Evolutionary conservation across 78 protist genomes (phyloP).

Genomic region (Capsaspora owczarzaki): DNA sequence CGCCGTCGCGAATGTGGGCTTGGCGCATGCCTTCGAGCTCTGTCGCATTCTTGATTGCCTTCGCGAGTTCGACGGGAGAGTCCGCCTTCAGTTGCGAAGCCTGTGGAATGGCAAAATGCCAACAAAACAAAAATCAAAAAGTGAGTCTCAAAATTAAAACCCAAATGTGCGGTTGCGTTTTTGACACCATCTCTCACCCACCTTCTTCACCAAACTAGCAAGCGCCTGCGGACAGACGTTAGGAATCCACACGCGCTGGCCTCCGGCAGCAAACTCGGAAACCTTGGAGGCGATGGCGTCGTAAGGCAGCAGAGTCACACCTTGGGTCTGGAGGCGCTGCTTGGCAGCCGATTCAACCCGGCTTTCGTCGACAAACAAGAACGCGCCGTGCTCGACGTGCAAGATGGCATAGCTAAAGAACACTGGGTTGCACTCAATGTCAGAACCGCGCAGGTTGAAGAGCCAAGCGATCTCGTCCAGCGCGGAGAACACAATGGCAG

Average conservation of each 20-base stretch:
- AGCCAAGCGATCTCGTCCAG: conserved; percentile 74
- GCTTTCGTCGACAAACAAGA: conserved; percentile 5
- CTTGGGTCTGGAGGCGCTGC: background rate
- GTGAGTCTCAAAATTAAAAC: too few species aligned
- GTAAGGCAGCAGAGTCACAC: background rate
- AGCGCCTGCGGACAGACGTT: too few species aligned
- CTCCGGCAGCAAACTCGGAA: background rate
- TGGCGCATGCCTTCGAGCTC: conserved; percentile 73
- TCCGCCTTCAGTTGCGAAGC: too few species aligned
- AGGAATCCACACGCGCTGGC: too few species aligned
- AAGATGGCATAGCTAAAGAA: conserved; percentile 50
- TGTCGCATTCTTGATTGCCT: conserved; percentile 66
- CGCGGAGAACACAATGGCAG: background rate
- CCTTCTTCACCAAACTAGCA: background rate
- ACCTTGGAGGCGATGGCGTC: background rate
- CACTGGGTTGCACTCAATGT: conserved; percentile 54
- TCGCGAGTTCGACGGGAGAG: conserved; percentile 40
- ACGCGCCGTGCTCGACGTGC: conserved; percentile 9
- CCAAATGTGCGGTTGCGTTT: too few species aligned
- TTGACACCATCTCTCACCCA: too few species aligned
- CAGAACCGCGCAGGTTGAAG: conserved; percentile 69
- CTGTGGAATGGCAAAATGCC: too few species aligned
- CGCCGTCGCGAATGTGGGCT: conserved; percentile 67
- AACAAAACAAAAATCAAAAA: too few species aligned
- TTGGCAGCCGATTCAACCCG: background rate